A percentile compares a stretch with the other conserved stretches of the same genome.
phyloP scores from a whole-genome alignment of 1,284 basidiomycete species.

The Malassezia sp. region DNA sequence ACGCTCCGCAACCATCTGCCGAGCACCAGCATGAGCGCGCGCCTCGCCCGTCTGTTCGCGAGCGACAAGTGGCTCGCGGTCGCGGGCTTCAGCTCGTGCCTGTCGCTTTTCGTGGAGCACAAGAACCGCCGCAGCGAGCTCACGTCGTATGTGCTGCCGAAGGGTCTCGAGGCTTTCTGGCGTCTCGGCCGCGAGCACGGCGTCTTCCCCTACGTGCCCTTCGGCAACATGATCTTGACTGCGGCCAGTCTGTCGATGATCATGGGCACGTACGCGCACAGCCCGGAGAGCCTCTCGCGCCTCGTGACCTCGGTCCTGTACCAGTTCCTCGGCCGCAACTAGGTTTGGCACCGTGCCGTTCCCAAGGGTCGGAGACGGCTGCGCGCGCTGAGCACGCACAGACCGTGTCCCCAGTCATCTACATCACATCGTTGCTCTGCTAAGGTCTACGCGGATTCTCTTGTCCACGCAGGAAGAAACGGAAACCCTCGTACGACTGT shows the following conservation, averaged over 20 bases:
- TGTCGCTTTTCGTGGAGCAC: conserved; percentile 78
- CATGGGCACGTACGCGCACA: conserved; percentile 71
- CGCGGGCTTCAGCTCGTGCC: conserved; percentile 63
- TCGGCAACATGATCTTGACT: conserved; percentile 59
- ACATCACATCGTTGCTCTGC: too few relatives aligned
- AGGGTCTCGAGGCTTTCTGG: conserved; percentile 61
- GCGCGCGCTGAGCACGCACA: too few relatives aligned
- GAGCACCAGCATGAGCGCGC: neutral
- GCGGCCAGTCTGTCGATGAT: conserved; percentile 74
- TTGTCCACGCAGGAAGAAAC: conserved; percentile 37
- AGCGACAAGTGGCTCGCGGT: conserved; percentile 54
- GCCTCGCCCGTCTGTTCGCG: neutral
- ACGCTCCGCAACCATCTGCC: conserved; percentile 5
- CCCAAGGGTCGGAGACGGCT: too few relatives aligned
- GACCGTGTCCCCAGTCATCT: too few relatives aligned
- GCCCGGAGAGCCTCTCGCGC: conserved; percentile 75
- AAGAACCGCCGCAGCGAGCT: conserved; percentile 67
- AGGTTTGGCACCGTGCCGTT: too few relatives aligned
- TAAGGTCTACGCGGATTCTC: too few relatives aligned
- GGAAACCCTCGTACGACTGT: conserved; percentile 44
- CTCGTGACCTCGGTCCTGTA: conserved; percentile 76
- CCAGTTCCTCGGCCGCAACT: conserved; percentile 51
- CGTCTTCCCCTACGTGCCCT: conserved; percentile 59
- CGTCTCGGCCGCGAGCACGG: conserved; percentile 63
- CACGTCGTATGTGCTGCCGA: conserved; percentile 91